Evolutionary conservation across 225 moss, liverwort and hornwort genomes (phyloP), one percentile per base, ranked within the genome.

Genomic region (Sphagnum tenellum): DNA sequence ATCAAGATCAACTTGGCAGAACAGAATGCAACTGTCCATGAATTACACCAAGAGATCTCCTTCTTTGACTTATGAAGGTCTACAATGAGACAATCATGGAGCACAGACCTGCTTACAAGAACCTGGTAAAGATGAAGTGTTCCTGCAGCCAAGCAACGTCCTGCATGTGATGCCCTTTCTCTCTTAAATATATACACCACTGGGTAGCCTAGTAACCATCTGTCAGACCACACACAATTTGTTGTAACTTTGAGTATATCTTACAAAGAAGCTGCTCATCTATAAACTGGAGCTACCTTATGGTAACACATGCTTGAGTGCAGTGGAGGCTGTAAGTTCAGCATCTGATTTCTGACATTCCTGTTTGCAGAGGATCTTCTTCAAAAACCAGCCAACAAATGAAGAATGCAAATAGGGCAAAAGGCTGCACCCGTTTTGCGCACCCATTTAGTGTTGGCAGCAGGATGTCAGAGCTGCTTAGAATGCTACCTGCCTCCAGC

Each of bases 181-280:
- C 78, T 75, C 68, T 53, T 12, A 48, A 85, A 78, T 54, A 74
- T 66, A 55, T 85, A 85, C 49, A 85, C 81, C n/a, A 85, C 74
- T 51, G 84, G 84, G 56, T 81, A 85, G 67, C 84, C 81, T 61
- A 85, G 81, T 57, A 85, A 67, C 84, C 84, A 85, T 69, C 81
- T 85, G 65, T 13, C 56, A 45, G 4, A 49, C 9, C 12, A 48
- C 64, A 64, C 49, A 49, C 8, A 46, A 29, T 29, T 29, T 29
- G 29, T 29, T 29, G 6, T 48, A 62, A 62, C n/a, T 11, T 14
- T 13, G 29, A 14, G 58, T 5, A 58, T 12, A 8, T 44, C 44
- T 58, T 58, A 7, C 7, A 12, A 58, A 13, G 12, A 6, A 3
- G 6, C 14, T 8, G 54, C 11, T 54, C 11, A 54, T 6, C 6